Evolutionary conservation across 345 rosid genomes (phyloP).

Genomic region (Euphorbia peplus): DNA sequence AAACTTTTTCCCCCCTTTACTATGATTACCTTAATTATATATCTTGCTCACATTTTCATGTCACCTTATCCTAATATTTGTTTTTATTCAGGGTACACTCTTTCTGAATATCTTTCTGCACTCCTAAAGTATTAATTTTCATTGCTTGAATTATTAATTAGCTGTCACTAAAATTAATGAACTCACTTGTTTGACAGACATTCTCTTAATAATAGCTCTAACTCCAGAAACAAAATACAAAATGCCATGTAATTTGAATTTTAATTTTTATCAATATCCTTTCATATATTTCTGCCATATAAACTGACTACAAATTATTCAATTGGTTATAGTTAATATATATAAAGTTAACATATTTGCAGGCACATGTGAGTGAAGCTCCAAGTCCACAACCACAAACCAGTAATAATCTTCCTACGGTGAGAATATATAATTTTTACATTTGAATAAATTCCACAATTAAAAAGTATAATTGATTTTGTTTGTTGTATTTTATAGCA

Average conservation of each 20-base stretch:
- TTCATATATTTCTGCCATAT: too few species aligned
- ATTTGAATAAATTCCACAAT: too few species aligned
- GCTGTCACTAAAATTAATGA: too few species aligned
- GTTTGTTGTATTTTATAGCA: conserved; percentile 27
- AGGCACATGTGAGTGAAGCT: conserved; percentile 32
- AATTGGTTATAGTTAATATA: neutral
- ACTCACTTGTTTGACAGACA: too few species aligned
- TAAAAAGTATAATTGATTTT: neutral
- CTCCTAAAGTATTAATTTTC: too few species aligned
- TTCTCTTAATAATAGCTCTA: too few species aligned
- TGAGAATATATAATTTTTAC: neutral
- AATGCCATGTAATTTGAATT: too few species aligned
- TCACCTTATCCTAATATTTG: neutral
- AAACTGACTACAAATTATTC: neutral
- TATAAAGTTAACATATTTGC: neutral
- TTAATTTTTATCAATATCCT: too few species aligned
- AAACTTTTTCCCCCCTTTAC: neutral
- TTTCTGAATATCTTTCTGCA: too few species aligned
- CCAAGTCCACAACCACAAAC: conserved; percentile 44
- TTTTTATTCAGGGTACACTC: too few species aligned
- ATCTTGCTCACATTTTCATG: neutral
- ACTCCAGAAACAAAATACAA: too few species aligned
- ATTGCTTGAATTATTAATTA: too few species aligned
- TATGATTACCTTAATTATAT: neutral
- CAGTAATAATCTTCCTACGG: conserved; percentile 25